Evolutionary conservation across 1,284 basidiomycete genomes (phyloP), one percentile per base, ranked within the genome.

Genomic region (Austroboletus niveus): DNA sequence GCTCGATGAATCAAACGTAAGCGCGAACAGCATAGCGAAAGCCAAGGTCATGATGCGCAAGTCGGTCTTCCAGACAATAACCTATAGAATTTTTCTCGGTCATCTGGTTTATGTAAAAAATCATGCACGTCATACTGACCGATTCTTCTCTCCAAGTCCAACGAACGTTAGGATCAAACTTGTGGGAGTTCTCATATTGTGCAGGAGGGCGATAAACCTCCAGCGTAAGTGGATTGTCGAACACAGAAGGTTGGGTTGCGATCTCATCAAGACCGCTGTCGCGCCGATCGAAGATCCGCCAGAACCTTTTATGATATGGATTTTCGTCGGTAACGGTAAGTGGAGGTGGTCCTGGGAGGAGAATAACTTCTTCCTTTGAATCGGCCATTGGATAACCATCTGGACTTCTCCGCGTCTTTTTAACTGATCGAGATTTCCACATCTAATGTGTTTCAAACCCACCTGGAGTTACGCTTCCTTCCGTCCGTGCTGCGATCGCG

Each of bases 81-180:
- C 63, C 81, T 51, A 12, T 17, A 15, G 15, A 8, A 30, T 27
- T 24, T 5, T 17, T 82, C 51, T 15, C 53, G 43, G 45, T 54
- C 50, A 24, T 46, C 7, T 24, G 42, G 27, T 32, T 35, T 36
- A 22, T 32, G 10, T 20, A 24, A 20, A 42, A 39, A 32, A 72
- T 27, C 53, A 79, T 27, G 27, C 27, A 27, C 27, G 27, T 78
- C 62, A 73, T 73, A 10, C 48, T 34, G 30, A 49, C 48, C 48
- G 17, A 10, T 65, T 89, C 86, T 63, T 89, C 85, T 35, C 79
- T 66, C 77, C 80, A 84, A 10, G 85, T 88, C 86, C 87, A 89
- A 8, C 85, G 75, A 20, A 85, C 85, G 14, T 69, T 49, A 0
- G 82, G 80, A 60, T 89, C 82, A 59, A 89, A 88, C 7, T 82